These are phyloP conservation scores for Aureobasidium sp. DNA, from an alignment of 2,329 filamentous ascomycete species.

Conservation along the genomic window DNA sequence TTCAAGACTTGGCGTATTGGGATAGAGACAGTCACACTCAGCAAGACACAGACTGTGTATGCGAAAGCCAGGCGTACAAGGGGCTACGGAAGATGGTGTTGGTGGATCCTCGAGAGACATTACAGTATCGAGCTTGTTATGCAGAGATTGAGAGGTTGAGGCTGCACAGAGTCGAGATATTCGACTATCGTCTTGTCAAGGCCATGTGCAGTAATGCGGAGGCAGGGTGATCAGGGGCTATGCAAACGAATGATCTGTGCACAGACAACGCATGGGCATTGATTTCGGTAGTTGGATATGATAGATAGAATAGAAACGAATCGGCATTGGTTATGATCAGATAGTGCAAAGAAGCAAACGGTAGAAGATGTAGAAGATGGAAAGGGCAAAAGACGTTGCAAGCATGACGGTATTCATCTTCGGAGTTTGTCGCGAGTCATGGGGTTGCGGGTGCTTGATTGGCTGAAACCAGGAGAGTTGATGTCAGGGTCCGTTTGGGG, in stretches of 20 bases:
- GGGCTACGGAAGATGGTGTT: constrained; percentile 25
- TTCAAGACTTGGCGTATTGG: constrained; percentile 20
- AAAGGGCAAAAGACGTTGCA: neutral
- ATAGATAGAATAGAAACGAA: no score
- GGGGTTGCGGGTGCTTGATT: neutral
- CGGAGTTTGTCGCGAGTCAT: neutral
- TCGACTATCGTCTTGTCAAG: neutral
- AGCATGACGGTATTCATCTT: neutral
- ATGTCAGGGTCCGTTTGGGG: neutral
- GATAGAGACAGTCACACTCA: constrained; percentile 21
- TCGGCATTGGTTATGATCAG: no score
- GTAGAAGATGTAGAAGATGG: no score
- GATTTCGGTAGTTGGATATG: no score
- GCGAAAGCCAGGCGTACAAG: constrained; percentile 24
- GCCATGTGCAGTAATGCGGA: neutral
- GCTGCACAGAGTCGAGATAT: neutral
- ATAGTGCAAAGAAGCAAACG: neutral
- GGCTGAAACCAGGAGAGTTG: neutral
- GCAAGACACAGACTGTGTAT: constrained; percentile 16
- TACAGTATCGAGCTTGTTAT: neutral
- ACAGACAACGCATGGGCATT: no score
- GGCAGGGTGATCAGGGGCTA: neutral
- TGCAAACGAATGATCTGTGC: neutral
- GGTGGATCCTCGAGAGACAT: constrained; percentile 21
- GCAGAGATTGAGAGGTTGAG: neutral